phyloP scores from a whole-genome alignment of 805 yeast species.

The Metschnikowia lachancei region DNA sequence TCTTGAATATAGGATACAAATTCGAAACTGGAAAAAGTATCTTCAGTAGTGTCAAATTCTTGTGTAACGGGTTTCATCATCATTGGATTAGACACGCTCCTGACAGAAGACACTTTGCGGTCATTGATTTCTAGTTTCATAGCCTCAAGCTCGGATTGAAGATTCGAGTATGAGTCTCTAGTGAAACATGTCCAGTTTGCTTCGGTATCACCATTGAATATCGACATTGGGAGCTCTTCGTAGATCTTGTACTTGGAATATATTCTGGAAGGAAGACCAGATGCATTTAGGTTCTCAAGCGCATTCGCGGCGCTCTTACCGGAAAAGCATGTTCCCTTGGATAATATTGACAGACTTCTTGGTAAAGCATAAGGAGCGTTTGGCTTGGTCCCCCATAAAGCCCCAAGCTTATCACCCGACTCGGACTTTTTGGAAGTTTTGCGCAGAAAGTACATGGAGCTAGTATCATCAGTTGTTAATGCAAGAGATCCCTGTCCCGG shows the following conservation, averaged over 20 bases:
- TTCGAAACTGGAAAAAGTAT: slow-evolving; percentile 11
- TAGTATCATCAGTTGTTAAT: neutral
- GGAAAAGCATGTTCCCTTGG: neutral
- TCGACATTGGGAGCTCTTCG: slow-evolving; percentile 16
- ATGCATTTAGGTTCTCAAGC: slow-evolving; percentile 9
- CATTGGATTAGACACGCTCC: neutral
- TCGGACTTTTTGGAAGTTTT: neutral
- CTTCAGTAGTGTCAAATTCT: slow-evolving; percentile 8
- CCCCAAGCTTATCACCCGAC: too few species aligned
- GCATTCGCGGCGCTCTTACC: slow-evolving; percentile 5
- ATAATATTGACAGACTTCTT: neutral
- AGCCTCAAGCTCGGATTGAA: slow-evolving; percentile 24
- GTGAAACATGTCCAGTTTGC: slow-evolving; percentile 26
- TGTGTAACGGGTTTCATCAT: slow-evolving; percentile 2
- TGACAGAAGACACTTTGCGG: neutral
- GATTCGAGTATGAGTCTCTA: slow-evolving; percentile 26
- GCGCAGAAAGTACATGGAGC: neutral
- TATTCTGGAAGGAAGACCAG: slow-evolving; percentile 8
- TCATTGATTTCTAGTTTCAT: slow-evolving; percentile 18
- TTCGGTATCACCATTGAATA: slow-evolving; percentile 22
- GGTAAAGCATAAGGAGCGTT: neutral
- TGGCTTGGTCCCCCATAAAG: neutral
- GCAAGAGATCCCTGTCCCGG: neutral
- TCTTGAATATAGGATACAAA: slow-evolving; percentile 6
- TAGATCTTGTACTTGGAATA: slow-evolving; percentile 16